Evolutionary conservation across 371 early-diverging fungal species (phyloP).

Genomic region (Smittium culicis): DNA sequence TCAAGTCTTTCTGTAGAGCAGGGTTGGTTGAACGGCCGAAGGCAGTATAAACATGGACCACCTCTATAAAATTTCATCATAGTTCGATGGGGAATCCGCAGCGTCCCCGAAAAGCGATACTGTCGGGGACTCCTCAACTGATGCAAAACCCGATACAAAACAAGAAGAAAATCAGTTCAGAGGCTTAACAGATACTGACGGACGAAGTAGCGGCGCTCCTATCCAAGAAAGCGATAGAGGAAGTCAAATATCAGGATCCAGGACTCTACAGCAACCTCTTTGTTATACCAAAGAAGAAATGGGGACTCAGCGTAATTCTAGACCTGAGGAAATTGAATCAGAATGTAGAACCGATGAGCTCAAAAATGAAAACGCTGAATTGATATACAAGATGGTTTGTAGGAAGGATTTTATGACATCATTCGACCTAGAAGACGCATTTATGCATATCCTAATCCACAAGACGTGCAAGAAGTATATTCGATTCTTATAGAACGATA

Average conservation of each 20-base stretch:
- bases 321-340: conserved; percentile 26
- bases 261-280: conserved; percentile 10
- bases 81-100: no score
- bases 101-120: no score
- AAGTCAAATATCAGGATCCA: background rate
- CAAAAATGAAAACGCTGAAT: conserved; percentile 18
- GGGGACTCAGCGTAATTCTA: conserved; percentile 18
- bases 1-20: no score
- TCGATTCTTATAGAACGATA: conserved; percentile 32
- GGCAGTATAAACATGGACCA: no score
- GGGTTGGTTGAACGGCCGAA: no score
- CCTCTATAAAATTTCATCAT: no score
- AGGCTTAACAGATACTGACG: no score
- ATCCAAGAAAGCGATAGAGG: conserved; percentile 7
- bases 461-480: conserved; percentile 24
- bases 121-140: no score
- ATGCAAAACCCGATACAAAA: no score
- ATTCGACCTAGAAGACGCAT: conserved; percentile 29
- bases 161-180: no score
- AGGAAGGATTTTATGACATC: conserved; percentile 23
- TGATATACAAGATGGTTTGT: conserved; percentile 21
- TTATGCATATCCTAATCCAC: conserved; percentile 27
- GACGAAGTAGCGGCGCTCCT: background rate
- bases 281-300: conserved; percentile 3
- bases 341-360: conserved; percentile 19